phyloP scores from a whole-genome alignment of 2,329 filamentous ascomycete genomes.

The Ophiosphaerella korrae region DNA sequence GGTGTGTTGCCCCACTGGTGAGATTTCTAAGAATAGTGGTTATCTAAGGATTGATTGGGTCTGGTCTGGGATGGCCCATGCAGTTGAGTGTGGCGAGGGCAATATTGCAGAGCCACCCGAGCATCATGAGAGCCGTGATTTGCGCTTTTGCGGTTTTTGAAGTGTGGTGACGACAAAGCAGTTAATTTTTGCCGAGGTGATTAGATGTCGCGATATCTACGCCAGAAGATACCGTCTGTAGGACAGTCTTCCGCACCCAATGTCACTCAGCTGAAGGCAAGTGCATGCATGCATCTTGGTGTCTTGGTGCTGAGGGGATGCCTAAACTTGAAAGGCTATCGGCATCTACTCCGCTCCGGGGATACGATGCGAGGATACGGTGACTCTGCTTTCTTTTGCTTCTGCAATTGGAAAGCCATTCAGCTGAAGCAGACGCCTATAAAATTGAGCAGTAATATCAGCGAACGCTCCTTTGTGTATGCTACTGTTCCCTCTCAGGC shows the following conservation, averaged over 20 bases:
- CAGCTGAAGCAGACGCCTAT: background rate
- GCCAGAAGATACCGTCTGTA: no score
- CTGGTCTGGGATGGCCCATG: conserved; percentile 9
- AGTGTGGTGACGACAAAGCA: conserved; percentile 15
- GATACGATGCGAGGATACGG: no score
- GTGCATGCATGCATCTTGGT: background rate
- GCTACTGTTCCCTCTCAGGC: no score
- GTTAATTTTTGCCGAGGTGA: no score
- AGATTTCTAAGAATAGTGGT: conserved; percentile 9
- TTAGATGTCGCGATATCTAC: background rate
- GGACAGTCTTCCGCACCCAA: background rate
- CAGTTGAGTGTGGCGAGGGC: conserved; percentile 18
- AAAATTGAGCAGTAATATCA: no score
- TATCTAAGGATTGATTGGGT: conserved; percentile 1
- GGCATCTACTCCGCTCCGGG: no score
- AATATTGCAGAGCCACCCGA: conserved; percentile 4
- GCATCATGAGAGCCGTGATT: conserved; percentile 12
- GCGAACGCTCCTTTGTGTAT: no score
- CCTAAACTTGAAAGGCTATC: no score
- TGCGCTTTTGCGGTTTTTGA: conserved; percentile 1
- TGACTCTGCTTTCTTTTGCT: no score
- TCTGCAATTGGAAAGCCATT: conserved; percentile 1
- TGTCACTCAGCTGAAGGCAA: background rate
- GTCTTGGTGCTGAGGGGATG: background rate
- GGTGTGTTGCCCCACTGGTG: conserved; percentile 11